Evolutionary conservation across 768 basidiomycete genomes (phyloP).

Genomic region (Daedaleopsis nitida): DNA sequence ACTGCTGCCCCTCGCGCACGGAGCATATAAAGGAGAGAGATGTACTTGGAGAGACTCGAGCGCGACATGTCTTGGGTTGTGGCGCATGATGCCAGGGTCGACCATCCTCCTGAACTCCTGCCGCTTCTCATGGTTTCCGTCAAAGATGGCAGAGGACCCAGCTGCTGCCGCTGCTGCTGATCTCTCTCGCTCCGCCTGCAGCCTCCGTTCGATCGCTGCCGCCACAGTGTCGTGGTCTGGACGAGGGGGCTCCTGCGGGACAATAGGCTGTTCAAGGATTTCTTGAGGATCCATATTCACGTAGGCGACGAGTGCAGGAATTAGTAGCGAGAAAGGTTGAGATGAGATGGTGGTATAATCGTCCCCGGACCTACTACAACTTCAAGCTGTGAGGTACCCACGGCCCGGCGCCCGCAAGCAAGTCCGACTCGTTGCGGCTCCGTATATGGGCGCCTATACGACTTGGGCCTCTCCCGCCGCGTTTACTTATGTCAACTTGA

Average conservation of each 20-base stretch:
- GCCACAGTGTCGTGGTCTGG: slow-evolving; percentile 28
- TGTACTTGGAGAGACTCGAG: slow-evolving; percentile 65
- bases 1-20: background rate
- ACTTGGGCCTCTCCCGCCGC: too few species aligned
- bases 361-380: too few species aligned
- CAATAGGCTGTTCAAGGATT: too few species aligned
- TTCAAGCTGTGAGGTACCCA: too few species aligned
- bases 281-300: slow-evolving; percentile 3
- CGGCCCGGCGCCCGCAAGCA: too few species aligned
- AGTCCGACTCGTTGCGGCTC: too few species aligned
- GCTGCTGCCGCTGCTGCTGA: slow-evolving; percentile 13
- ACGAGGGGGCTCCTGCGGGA: slow-evolving; percentile 12
- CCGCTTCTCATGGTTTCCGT: slow-evolving; percentile 62
- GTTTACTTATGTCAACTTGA: too few species aligned
- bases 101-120: slow-evolving; percentile 75
- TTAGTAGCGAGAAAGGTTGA: background rate
- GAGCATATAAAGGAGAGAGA: background rate
- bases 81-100: slow-evolving; percentile 77
- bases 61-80: slow-evolving; percentile 63
- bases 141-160: slow-evolving; percentile 23
- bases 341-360: background rate
- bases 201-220: slow-evolving; percentile 32
- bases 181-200: slow-evolving; percentile 21
- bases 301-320: background rate
- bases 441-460: too few species aligned